Base-by-base conservation (phyloP, 2,329 filamentous ascomycete species). In the Penicillium sp. region DNA sequence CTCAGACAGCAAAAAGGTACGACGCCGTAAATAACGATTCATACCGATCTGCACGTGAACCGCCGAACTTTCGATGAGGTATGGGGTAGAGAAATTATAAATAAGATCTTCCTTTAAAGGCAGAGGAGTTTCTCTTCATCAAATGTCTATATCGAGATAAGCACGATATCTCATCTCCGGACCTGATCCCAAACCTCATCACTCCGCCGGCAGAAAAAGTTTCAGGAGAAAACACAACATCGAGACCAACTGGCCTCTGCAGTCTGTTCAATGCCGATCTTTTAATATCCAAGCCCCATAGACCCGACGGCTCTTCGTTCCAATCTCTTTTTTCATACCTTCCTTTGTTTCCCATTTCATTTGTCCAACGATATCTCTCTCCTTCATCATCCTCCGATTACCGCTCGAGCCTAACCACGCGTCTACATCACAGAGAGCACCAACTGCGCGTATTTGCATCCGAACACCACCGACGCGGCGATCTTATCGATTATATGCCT, bases 171-270 rank as follows among this genome's bases (percentile, higher is more conserved):
- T 31, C n/a, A 29, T 42, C 37, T 38, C 8, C 12, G 8, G 31
- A 16, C 16, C 35, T 27, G 22, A 46, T 31, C 27, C 13, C 19
- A 49, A 30, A 31, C 40, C 33, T 49, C 34, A 37, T 29, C 27
- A 16, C 31, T 49, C 46, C 46, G 46, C 43, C 46, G 46, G 46
- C 46, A 49, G 46, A 49, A 49, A 45, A 46, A 39, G 34, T 30
- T 37, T 14, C 46, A 45, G 19, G 13, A 33, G 25, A 28, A 39
- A 29, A 35, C 40, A 49, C 34, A 44, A 39, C 33, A 50, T 35
- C 31, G 30, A 27, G 46, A 53, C 41, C 31, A 50, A 46, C 41
- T 50, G 47, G 46, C 46, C 46, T 50, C 35, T 39, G 36, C 39
- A 25, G 14, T 27, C 28, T 43, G n/a, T 45, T 22, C 18, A 29